Conservation (phyloP, 2,329 filamentous ascomycete species). For the Apiospora saccharicola region DNA sequence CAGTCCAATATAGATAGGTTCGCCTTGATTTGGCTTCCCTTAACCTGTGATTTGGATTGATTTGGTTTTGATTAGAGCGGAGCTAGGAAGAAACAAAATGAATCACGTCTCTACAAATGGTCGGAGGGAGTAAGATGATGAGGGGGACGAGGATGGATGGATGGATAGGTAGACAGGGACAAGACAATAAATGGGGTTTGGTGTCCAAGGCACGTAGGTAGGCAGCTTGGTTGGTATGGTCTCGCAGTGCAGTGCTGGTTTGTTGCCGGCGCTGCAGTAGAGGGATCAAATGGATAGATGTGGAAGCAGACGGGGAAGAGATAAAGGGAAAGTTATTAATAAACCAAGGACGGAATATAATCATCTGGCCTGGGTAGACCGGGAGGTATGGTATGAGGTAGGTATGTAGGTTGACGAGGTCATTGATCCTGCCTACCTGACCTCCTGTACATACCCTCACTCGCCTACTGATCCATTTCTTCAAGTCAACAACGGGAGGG, state of each 20-base stretch:
- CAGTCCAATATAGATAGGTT: neutral
- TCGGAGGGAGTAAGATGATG: neutral
- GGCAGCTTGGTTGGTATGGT: neutral
- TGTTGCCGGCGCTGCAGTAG: slow-evolving; percentile 7
- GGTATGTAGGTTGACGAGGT: slow-evolving; percentile 5
- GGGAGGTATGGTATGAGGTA: neutral
- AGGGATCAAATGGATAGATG: neutral
- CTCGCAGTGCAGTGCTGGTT: neutral
- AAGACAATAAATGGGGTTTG: slow-evolving; percentile 16
- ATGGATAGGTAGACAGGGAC: neutral
- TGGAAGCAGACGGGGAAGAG: neutral
- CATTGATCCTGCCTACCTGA: slow-evolving; percentile 13
- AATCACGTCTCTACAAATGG: slow-evolving; percentile 19
- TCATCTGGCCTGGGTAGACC: neutral
- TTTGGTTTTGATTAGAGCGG: slow-evolving; percentile 7
- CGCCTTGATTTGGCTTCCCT: neutral
- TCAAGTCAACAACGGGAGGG: neutral
- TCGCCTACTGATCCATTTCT: slow-evolving; percentile 1
- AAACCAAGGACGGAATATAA: neutral
- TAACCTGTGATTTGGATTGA: neutral
- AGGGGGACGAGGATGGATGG: slow-evolving; percentile 13
- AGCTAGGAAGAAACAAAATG: slow-evolving; percentile 13
- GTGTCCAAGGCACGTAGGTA: neutral
- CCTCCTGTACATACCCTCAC: neutral
- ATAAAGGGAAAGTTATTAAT: neutral